Evolutionary conservation across 306 rosid genomes (phyloP), one percentile per base, ranked within the genome.

Genomic region (Sicyos edulis): DNA sequence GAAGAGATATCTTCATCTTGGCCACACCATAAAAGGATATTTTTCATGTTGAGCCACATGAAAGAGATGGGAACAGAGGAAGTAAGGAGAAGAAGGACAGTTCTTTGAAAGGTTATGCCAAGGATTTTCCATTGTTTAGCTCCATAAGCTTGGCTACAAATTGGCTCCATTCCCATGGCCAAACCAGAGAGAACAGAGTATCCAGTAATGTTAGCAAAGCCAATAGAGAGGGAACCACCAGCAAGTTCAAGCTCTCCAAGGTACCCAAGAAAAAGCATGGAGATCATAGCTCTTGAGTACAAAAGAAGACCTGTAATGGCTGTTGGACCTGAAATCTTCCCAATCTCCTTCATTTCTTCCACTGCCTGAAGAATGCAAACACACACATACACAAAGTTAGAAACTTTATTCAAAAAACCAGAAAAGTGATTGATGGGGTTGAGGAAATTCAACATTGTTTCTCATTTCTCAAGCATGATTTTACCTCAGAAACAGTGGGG

Each of bases 111-210:
- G 19, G 97, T 89, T 20, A 89, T 52, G 24, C 97, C 97, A 0
- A 91, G 95, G 0, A 84, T 84, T 60, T 91, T 95, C 85, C 77
- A 56, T 62, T 93, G 96, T 74, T 86, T 80, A 0, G 99, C 99
- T 0, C 99, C 99, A 9, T 85, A 85, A 32, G 97, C 99, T 78
- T 95, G 97, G 0, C 97, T 97, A 29, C 99, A 95, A 24, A 95
- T 91, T 22, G 97, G 97, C 69, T 95, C 99, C 99, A 95, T 95
- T 69, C 99, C 99, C 96, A 91, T 91, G 75, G 99, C 99, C 20
- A 95, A 73, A 0, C 99, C 99, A 2, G 99, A 91, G 71, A 95
- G 86, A 0, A 95, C 95, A 9, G 99, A 95, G 89, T 95, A 95
- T 66, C 99, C 99, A 2, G 95, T 95, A 80, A 95, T 95, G 86